Conservation (phyloP, 129 eudicot genomes). For the Flaveria brownii region DNA sequence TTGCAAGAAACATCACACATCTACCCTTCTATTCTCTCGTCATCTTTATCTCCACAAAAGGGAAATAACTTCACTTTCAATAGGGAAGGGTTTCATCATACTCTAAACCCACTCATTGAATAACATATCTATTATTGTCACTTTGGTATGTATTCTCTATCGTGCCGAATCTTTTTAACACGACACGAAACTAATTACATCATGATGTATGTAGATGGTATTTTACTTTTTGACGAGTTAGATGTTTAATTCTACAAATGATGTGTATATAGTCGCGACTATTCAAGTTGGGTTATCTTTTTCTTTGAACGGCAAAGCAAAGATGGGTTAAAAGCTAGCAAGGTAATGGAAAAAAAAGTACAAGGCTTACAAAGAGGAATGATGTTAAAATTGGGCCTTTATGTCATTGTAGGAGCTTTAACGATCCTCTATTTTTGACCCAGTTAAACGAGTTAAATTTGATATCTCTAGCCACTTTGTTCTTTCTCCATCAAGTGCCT, state of each 20-base stretch:
- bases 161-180: background rate
- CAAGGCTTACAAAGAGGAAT: too few species aligned
- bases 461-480: too few species aligned
- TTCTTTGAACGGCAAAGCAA: too few species aligned
- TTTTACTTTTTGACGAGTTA: background rate
- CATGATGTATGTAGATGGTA: too few species aligned
- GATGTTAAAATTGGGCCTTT: too few species aligned
- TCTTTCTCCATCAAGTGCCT: too few species aligned
- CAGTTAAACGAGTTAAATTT: too few species aligned
- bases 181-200: background rate
- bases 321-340: too few species aligned
- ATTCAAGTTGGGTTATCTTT: background rate
- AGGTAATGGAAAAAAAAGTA: too few species aligned
- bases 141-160: constrained; percentile 4
- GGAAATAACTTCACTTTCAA: constrained; percentile 26
- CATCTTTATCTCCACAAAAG: constrained; percentile 19
- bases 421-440: too few species aligned
- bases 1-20: constrained; percentile 21
- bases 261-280: background rate
- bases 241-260: background rate
- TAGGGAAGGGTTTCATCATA: constrained; percentile 13
- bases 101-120: constrained; percentile 6
- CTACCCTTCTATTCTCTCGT: constrained; percentile 7
- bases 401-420: too few species aligned
- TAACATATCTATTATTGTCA: background rate